phyloP scores from a whole-genome alignment of 1,139 yeast species.

The Suhomyces yuchorum region DNA sequence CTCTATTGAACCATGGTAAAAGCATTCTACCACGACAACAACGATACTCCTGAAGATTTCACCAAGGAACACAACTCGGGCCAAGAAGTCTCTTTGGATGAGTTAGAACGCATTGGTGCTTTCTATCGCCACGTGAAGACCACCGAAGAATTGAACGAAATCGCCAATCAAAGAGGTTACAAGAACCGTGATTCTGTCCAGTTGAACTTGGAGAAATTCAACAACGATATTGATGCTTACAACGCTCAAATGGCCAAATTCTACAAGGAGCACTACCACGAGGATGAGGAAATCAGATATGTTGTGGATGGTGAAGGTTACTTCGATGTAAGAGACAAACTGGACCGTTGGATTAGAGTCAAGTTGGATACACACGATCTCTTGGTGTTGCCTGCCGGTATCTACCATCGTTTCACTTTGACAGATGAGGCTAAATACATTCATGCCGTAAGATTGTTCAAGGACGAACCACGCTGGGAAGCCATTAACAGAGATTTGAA shows the following conservation, averaged over 20 bases:
- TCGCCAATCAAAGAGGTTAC: constrained; percentile 73
- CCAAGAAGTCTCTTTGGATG: constrained; percentile 47
- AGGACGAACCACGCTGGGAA: constrained; percentile 96
- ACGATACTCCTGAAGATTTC: constrained; percentile 58
- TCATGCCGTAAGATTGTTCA: constrained; percentile 79
- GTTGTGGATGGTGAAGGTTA: constrained; percentile 88
- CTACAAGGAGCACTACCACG: constrained; percentile 89
- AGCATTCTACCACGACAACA: constrained; percentile 74
- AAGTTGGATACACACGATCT: constrained; percentile 67
- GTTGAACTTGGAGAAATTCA: constrained; percentile 63
- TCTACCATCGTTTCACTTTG: constrained; percentile 88
- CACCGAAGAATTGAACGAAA: constrained; percentile 57
- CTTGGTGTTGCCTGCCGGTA: constrained; percentile 83
- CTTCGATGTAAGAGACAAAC: constrained; percentile 77
- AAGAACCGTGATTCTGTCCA: constrained; percentile 76
- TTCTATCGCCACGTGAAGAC: constrained; percentile 58
- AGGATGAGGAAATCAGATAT: constrained; percentile 95
- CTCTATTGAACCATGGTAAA: constrained; percentile 37
- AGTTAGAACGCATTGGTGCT: constrained; percentile 67
- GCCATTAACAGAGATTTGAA: constrained; percentile 67
- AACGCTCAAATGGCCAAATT: constrained; percentile 67
- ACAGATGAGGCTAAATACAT: constrained; percentile 59
- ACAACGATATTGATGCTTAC: constrained; percentile 61
- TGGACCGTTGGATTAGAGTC: constrained; percentile 80
- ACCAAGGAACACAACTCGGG: constrained; percentile 81